Base-by-base conservation (phyloP, 2,329 filamentous ascomycete species). In the Paramyrothecium roridum region DNA sequence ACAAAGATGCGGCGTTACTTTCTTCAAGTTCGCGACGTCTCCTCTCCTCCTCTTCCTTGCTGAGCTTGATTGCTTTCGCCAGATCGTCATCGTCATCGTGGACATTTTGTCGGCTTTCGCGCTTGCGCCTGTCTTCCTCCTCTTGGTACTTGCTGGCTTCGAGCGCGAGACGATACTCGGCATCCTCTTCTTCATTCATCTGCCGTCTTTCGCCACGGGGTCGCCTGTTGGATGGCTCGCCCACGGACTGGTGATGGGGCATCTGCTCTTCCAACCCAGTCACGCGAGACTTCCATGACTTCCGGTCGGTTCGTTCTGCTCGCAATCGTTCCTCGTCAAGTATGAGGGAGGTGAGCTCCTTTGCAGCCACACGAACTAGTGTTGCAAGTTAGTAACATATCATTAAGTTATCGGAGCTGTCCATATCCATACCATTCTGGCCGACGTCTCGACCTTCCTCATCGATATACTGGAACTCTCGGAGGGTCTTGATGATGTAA, bases 401-500 rank as follows among this genome's bases (percentile, higher is more conserved):
- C 21, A 10, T 11, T 55, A 19, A 8, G 47, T 67, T 48, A 62
- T 59, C 60, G 59, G 63, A 57, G 49, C 21, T n/a, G 30, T 13
- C 22, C 30, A 22, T 43, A 52, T 17, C 23, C 86, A 63, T 79
- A 97, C 95, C 93, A 76, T 97, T 98, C 68, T 96, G 91, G 54
- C 95, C 95, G 51, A 99, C 95, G 70, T 99, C 95, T 61, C 89
- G 85, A 50, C 93, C 91, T 60, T 99, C 95, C 68, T 99, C 95
- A 63, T 99, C 95, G 52, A 96, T 85, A 71, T 98, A 96, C 69
- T 95, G 90, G 67, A 99, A 99, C 74, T 99, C 95, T 69, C 95
- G 89, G 71, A 99, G 76, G 30, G 95, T 99, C 80, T 97, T 98
- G 80, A 99, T 96, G 74, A 99, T 95, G 75, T 96, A 99, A 62